Evolutionary conservation across 164 flowering plant genomes (phyloP).

Genomic region (Amborella trichopoda): DNA sequence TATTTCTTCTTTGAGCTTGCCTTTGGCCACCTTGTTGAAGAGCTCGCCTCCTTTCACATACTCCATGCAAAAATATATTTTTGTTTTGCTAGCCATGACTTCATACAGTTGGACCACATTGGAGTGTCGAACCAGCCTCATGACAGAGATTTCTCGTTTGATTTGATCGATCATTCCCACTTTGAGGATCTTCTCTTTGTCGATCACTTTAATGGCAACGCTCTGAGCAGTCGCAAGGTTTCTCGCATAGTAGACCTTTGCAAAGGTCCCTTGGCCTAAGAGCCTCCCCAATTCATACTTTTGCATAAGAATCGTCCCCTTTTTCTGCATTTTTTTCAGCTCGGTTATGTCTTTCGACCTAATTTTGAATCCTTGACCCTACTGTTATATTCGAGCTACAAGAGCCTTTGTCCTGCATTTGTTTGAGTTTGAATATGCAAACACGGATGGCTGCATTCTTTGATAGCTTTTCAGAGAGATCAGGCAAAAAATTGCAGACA

Average conservation of each 20-base stretch:
- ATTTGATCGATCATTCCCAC: constrained; percentile 25
- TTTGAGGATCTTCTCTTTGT: constrained; percentile 20
- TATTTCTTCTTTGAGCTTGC: constrained; percentile 19
- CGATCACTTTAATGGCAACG: constrained; percentile 27
- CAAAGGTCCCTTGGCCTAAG: constrained; percentile 28
- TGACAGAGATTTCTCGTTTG: constrained; percentile 27
- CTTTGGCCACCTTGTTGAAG: constrained; percentile 23
- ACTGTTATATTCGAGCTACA: too few relatives aligned
- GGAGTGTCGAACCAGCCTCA: constrained; percentile 21
- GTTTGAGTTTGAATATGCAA: too few relatives aligned
- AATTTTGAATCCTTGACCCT: too few relatives aligned
- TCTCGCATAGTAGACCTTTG: constrained; percentile 25
- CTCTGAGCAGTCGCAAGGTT: constrained; percentile 16
- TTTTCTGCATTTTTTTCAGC: constrained; percentile 21
- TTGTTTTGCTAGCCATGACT: constrained; percentile 27
- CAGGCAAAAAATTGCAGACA: too few relatives aligned
- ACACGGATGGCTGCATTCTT: too few relatives aligned
- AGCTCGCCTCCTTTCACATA: constrained; percentile 25
- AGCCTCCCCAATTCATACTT: constrained; percentile 25
- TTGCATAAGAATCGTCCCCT: constrained; percentile 15
- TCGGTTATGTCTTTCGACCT: too few relatives aligned
- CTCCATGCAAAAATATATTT: constrained; percentile 25
- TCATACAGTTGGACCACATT: constrained; percentile 24
- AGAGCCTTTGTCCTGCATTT: too few relatives aligned
- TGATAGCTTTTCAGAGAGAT: too few relatives aligned